Base-by-base conservation (phyloP, 352 stramenopile genomes). In the Plasmopara viticola region DNA sequence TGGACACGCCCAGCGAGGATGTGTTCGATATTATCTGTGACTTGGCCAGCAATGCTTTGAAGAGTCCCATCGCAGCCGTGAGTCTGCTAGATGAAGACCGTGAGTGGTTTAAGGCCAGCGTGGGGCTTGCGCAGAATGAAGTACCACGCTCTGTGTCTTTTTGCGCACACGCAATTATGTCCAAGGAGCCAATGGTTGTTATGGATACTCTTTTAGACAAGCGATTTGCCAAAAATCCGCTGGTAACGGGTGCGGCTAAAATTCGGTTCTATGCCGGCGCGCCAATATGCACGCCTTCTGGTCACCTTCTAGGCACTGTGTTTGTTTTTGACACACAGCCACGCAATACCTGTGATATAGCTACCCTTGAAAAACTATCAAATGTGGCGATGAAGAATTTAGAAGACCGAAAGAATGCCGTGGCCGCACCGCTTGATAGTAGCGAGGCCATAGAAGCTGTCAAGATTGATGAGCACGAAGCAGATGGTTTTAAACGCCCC, bases 11-110 rank as follows among this genome's bases (percentile, higher is more conserved):
- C 12, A 87, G 63, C 25, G 83, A 94, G 60, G 82, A 92, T 42
- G 79, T 92, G 60, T 94, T 94, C 48, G 84, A 94, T 65, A 92
- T 94, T 58, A 92, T 94, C 51, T 94, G 84, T 53, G 84, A 94
- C 62, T 56, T 94, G 15, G 84, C 81, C 18, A 88, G 76, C 58
- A 92, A 94, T 49, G 84, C 84, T 20, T 62, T 94, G 17, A 92
- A 92, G 66, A 92, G 79, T 48, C 84, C 84, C 14, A 94, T 94
- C 55, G 81, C 84, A 2, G 81, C 79, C 15, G 84, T 94, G 51
- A 90, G 76, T 68, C 60, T 94, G 44, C 68, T 92, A 14, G 84
- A 94, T 49, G 78, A 94, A 46, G 84, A 94, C 53, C 81, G 82
- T 39, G 81, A 92, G 65, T 92, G 81, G 84, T 92, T 94, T 60